A percentile compares a stretch with the other conserved stretches of the same genome.
Evolutionary conservation across 257 asterid species (phyloP).

Genomic region (Misopates orontium): DNA sequence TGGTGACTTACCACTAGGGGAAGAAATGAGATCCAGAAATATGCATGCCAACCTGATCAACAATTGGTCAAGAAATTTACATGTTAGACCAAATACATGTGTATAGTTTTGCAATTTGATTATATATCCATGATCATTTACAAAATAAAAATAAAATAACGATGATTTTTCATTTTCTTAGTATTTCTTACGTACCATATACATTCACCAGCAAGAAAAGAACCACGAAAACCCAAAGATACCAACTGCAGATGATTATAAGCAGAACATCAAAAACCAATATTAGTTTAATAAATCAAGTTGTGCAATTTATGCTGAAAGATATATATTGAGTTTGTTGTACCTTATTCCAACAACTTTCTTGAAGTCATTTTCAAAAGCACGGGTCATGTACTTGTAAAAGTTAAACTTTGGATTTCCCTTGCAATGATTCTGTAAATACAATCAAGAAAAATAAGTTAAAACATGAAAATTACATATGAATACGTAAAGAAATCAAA

Average conservation of each 20-base stretch:
- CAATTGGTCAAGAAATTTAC: too few species aligned
- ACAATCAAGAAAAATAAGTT: not conserved
- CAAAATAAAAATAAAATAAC: too few species aligned
- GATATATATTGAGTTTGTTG: too few species aligned
- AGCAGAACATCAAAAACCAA: too few species aligned
- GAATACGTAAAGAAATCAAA: too few species aligned
- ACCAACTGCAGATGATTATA: constrained; percentile 71
- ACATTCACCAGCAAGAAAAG: constrained; percentile 66
- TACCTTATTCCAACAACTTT: constrained; percentile 55
- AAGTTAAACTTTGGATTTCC: constrained; percentile 48
- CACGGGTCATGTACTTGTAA: constrained; percentile 52
- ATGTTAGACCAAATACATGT: too few species aligned
- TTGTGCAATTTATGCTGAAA: too few species aligned
- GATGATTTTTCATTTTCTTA: too few species aligned
- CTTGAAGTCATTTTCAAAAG: constrained; percentile 51
- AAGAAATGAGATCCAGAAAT: constrained; percentile 69
- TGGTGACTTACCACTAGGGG: constrained; percentile 54
- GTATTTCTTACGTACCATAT: constrained; percentile 48
- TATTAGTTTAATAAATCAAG: too few species aligned
- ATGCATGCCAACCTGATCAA: constrained; percentile 70
- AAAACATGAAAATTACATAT: too few species aligned
- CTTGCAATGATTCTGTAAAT: constrained; percentile 35
- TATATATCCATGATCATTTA: too few species aligned
- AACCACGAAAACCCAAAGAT: constrained; percentile 69
- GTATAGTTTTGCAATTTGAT: too few species aligned